Evolutionary conservation across 495 filamentous ascomycete genomes (phyloP).

Genomic region (Penicillium goetzii): DNA sequence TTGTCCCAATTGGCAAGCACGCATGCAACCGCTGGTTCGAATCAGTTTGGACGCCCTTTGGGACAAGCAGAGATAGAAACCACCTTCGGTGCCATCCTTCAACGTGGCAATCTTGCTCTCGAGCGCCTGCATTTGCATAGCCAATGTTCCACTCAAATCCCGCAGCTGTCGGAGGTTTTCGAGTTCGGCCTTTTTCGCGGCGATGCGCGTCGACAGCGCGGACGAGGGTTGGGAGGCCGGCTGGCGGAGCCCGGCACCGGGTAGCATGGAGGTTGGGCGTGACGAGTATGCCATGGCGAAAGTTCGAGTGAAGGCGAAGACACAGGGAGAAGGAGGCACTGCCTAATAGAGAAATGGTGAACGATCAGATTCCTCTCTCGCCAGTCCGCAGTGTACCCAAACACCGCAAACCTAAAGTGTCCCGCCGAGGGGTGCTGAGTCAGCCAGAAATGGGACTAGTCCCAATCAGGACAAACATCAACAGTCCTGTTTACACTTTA

Average conservation of each 20-base stretch:
- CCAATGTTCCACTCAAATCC: conserved; percentile 84
- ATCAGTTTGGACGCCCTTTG: conserved; percentile 6
- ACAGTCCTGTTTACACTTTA: conserved; percentile 34
- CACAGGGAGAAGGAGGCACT: conserved; percentile 12
- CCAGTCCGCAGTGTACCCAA: background rate
- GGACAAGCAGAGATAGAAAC: conserved; percentile 13
- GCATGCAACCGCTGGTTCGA: conserved; percentile 66
- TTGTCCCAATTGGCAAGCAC: conserved; percentile 97
- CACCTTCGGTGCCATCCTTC: conserved; percentile 92
- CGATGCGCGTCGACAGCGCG: conserved; percentile 80
- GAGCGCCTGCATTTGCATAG: conserved; percentile 86
- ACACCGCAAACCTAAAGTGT: background rate
- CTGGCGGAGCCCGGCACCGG: conserved; percentile 41
- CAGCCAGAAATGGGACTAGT: conserved; percentile 33
- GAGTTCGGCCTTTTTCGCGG: conserved; percentile 91
- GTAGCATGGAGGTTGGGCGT: conserved; percentile 50
- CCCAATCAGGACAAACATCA: conserved; percentile 46
- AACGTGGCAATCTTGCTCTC: conserved; percentile 87
- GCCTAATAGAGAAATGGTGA: background rate
- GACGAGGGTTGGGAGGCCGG: conserved; percentile 71
- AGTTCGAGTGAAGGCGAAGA: background rate
- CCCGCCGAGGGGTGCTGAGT: conserved; percentile 23
- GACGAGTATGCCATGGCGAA: conserved; percentile 59
- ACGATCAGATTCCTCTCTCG: background rate
- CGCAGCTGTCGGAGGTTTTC: conserved; percentile 85